phyloP scores from a whole-genome alignment of 1,284 basidiomycete genomes.

The Malassezia vespertilionis region DNA sequence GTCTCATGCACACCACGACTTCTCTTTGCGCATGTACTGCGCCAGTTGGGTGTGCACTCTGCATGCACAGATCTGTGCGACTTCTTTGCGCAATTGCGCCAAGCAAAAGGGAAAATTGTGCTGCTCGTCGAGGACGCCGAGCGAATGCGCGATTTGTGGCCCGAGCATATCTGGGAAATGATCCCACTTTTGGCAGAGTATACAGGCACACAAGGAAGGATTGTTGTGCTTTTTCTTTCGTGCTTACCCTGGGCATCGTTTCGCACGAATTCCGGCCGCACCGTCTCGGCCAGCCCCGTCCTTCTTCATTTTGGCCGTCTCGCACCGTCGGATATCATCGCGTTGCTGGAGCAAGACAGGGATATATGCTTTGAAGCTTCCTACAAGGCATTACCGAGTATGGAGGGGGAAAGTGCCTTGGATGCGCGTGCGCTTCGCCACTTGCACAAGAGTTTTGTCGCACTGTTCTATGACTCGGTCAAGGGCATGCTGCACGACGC shows the following conservation, averaged over 20 bases:
- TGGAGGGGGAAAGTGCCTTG: conserved; percentile 8
- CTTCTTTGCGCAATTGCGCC: background rate
- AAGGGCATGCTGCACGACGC: conserved; percentile 25
- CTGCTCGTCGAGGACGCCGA: conserved; percentile 32
- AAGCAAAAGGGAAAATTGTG: conserved; percentile 2
- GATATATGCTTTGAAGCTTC: background rate
- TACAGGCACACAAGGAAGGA: conserved; percentile 16
- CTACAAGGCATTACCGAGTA: background rate
- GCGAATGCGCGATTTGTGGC: conserved; percentile 37
- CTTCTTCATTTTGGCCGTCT: conserved; percentile 25
- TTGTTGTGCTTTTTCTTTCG: conserved; percentile 26
- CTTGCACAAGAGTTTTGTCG: conserved; percentile 22
- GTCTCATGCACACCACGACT: conserved; percentile 9
- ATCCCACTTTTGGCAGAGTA: conserved; percentile 24
- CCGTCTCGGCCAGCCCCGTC: conserved; percentile 26
- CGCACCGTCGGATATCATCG: conserved; percentile 20
- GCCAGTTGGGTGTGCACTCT: conserved; percentile 2
- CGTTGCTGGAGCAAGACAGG: conserved; percentile 18
- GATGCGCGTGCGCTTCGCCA: conserved; percentile 4
- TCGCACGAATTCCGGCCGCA: conserved; percentile 22
- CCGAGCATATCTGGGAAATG: conserved; percentile 31
- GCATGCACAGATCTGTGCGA: conserved; percentile 4
- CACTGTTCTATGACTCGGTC: conserved; percentile 35
- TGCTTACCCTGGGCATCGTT: conserved; percentile 28
- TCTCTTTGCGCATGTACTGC: conserved; percentile 7